These are phyloP conservation scores for Geranium incanum DNA, from an alignment of 441 rosid genomes.

Conservation along the genomic window DNA sequence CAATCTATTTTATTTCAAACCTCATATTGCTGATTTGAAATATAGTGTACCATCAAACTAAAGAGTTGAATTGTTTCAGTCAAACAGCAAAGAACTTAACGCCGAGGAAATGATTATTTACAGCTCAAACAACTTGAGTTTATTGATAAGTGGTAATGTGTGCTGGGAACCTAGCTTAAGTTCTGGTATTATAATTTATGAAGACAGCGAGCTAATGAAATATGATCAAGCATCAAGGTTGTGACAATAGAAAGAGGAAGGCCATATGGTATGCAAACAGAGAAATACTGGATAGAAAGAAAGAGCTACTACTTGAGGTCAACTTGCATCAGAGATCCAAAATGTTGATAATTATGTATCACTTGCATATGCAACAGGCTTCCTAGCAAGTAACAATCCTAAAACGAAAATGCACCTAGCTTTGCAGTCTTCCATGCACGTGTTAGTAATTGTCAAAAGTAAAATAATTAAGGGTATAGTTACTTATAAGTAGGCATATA, in stretches of 20 bases:
- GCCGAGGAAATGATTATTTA: not conserved
- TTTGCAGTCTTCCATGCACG: not conserved
- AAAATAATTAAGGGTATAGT: not conserved
- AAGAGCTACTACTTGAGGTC: not conserved
- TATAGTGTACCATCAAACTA: not conserved
- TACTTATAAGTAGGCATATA: no score
- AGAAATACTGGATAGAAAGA: not conserved
- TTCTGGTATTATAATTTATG: not conserved
- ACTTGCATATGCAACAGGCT: not conserved
- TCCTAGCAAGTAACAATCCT: not conserved
- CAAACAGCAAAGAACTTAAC: not conserved
- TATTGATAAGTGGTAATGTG: not conserved
- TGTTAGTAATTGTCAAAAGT: not conserved
- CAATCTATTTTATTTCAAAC: not conserved
- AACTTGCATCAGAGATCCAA: not conserved
- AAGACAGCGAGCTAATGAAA: not conserved
- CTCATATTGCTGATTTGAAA: not conserved
- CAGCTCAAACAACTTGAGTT: not conserved
- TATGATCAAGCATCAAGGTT: not conserved
- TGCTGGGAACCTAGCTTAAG: not conserved
- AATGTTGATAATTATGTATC: not conserved
- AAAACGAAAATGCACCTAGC: no score
- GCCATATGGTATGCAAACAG: not conserved
- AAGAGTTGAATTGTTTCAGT: not conserved
- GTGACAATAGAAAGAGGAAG: not conserved